Base-by-base conservation (phyloP, 1,284 basidiomycete species). In the Fomes fomentarius region DNA sequence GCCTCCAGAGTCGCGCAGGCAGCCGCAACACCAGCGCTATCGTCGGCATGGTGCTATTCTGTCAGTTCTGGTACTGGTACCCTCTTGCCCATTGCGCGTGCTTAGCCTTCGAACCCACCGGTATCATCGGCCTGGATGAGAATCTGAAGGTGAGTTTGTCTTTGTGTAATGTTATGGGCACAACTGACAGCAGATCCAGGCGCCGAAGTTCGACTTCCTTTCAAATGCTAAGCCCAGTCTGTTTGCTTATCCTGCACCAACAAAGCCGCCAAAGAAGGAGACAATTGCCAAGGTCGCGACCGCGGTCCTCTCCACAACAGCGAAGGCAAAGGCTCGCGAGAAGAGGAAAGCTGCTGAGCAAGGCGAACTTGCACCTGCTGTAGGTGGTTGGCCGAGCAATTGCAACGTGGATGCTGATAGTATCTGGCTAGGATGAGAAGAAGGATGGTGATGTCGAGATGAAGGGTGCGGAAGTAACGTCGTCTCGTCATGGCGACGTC, bases 41-140 rank as follows among this genome's bases (percentile, higher is more conserved):
- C 58, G 93, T 98, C 35, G 96, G 96, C 25, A 95, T 98, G 91
- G 87, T 90, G 15, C 74, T 98, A 67, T 98, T 98, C 76, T 93
- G 91, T 66, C 96, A 98, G 71, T 98, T 98, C 75, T 98, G 96
- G 96, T 98, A 98, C 71, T 98, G 96, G 96, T 98, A 95, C 74
- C 96, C 96, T 31, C 77, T 98, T 25, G 94, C 94, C n/a, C 95
- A 97, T 67, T 94, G 91, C 63, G 89, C 93, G 15, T 91, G 89
- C 64, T 76, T 98, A 60, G 89, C 94, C 1, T 97, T 98, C 72
- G 89, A 93, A 58, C 94, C 96, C 2, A 98, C 96, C 12, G 93
- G 91, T 11, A 88, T 98, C 57, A 95, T 98, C 65, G 95, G 93
- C 22, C 74, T 98, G 51, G 89, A 94, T 65, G 85, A 82, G 56